Evolutionary conservation across 805 yeast genomes (phyloP).

Genomic region (Zygoascus bituminiphila): DNA sequence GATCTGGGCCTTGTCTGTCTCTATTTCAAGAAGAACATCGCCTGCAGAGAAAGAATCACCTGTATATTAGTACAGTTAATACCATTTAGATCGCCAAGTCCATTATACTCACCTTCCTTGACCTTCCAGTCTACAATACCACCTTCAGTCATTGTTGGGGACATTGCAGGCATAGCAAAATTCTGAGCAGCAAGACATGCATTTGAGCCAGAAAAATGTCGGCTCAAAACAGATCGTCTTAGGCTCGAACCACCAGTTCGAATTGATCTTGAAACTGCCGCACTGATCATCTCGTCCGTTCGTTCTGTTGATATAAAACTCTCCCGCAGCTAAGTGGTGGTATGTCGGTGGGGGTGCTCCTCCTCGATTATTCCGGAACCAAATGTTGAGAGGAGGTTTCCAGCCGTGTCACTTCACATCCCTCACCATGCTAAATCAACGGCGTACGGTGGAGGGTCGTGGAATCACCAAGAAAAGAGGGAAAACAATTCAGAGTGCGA

Average conservation of each 20-base stretch:
- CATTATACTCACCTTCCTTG: constrained; percentile 43
- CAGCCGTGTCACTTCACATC: background rate
- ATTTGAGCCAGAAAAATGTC: background rate
- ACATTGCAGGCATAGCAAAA: constrained; percentile 96
- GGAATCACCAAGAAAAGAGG: constrained; percentile 4
- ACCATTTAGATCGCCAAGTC: background rate
- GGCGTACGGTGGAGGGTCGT: background rate
- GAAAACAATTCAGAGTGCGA: background rate
- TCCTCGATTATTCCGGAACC: too few species aligned
- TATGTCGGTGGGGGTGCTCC: background rate
- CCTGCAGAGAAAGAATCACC: constrained; percentile 68
- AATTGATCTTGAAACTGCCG: background rate
- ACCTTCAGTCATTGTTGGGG: constrained; percentile 97
- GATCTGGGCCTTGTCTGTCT: constrained; percentile 97
- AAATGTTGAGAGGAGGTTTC: background rate
- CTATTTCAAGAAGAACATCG: constrained; percentile 94
- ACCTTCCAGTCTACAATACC: constrained; percentile 86
- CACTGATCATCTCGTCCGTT: background rate
- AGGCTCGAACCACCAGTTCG: background rate
- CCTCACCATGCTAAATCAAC: background rate
- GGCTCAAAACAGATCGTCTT: background rate
- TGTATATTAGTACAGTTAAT: constrained; percentile 10
- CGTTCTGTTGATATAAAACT: too few species aligned
- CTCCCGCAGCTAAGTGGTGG: background rate
- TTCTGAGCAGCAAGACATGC: constrained; percentile 23